These are phyloP conservation scores for Trametes hirsuta DNA, from an alignment of 1,284 basidiomycete species.

Conservation along the genomic window DNA sequence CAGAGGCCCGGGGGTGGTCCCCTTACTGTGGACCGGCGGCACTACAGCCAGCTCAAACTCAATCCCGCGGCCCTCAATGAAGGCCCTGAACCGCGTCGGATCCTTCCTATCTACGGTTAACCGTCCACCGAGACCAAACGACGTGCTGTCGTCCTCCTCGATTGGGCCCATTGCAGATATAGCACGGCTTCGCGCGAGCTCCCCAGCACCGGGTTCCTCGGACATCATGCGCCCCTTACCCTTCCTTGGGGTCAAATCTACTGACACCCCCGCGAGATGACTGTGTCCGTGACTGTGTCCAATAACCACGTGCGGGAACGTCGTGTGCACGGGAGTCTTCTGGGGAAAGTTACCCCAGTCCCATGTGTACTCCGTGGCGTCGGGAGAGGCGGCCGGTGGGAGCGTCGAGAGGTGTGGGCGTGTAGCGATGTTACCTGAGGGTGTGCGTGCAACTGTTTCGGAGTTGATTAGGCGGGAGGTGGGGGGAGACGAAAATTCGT, in stretches of 20 bases:
- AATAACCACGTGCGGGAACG: slow-evolving; percentile 40
- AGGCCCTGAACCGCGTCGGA: slow-evolving; percentile 55
- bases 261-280: slow-evolving; percentile 3
- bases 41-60: slow-evolving; percentile 69
- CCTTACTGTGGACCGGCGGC: slow-evolving; percentile 28
- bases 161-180: neutral
- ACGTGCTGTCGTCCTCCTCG: slow-evolving; percentile 16
- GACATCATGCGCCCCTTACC: slow-evolving; percentile 31
- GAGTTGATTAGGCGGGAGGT: slow-evolving; percentile 15
- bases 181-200: slow-evolving; percentile 5
- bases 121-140: slow-evolving; percentile 54
- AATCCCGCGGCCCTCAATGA: slow-evolving; percentile 55
- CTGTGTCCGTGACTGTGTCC: slow-evolving; percentile 30
- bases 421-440: slow-evolving; percentile 11
- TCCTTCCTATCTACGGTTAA: slow-evolving; percentile 55
- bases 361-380: slow-evolving; percentile 75
- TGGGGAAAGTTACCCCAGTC: slow-evolving; percentile 88
- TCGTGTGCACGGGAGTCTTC: slow-evolving; percentile 63
- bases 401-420: slow-evolving; percentile 26
- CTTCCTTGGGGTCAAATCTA: slow-evolving; percentile 21
- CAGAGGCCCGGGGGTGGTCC: slow-evolving; percentile 35
- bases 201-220: slow-evolving; percentile 13
- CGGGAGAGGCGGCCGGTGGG: slow-evolving; percentile 14
- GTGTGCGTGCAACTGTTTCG: slow-evolving; percentile 19
- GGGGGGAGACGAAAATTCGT: slow-evolving; percentile 25